These are phyloP conservation scores for Agaricus subrufescens DNA, from an alignment of 768 basidiomycete species.

Conservation along the genomic window DNA sequence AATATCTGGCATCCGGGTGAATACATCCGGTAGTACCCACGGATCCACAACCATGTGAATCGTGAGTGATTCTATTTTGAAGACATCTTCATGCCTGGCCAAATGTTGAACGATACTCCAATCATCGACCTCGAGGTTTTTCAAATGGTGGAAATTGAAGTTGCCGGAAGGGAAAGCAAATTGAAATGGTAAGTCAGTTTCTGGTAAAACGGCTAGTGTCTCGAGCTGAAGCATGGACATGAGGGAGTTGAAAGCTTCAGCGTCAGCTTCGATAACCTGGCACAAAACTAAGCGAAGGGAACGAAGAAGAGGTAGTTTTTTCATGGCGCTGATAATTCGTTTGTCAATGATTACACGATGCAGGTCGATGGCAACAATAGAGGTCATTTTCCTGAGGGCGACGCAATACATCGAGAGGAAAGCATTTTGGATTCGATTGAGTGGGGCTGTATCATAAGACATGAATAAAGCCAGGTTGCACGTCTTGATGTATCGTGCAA, in stretches of 20 bases:
- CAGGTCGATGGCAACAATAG: background rate
- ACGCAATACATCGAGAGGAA: slow-evolving; percentile 11
- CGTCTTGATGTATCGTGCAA: slow-evolving; percentile 25
- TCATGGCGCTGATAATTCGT: background rate
- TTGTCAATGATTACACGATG: background rate
- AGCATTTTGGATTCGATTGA: background rate
- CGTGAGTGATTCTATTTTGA: background rate
- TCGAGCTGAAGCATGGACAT: background rate
- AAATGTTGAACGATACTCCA: slow-evolving; percentile 2
- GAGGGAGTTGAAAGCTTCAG: background rate
- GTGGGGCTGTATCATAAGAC: background rate
- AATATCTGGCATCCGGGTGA: background rate
- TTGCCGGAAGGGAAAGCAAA: background rate
- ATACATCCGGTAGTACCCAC: background rate
- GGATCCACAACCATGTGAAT: background rate
- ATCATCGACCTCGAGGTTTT: background rate
- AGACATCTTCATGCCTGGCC: background rate
- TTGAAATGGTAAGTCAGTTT: background rate
- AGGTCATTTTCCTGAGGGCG: slow-evolving; percentile 8
- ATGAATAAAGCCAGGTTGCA: slow-evolving; percentile 16
- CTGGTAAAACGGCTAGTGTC: background rate
- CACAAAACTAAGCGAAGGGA: background rate
- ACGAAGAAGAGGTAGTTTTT: background rate
- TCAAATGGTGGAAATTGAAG: background rate
- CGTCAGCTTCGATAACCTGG: background rate